A percentile compares a stretch with the other conserved stretches of the same genome.
These are phyloP conservation scores for Priceomyces medius DNA, from an alignment of 805 yeast genomes.

Conservation along the genomic window DNA sequence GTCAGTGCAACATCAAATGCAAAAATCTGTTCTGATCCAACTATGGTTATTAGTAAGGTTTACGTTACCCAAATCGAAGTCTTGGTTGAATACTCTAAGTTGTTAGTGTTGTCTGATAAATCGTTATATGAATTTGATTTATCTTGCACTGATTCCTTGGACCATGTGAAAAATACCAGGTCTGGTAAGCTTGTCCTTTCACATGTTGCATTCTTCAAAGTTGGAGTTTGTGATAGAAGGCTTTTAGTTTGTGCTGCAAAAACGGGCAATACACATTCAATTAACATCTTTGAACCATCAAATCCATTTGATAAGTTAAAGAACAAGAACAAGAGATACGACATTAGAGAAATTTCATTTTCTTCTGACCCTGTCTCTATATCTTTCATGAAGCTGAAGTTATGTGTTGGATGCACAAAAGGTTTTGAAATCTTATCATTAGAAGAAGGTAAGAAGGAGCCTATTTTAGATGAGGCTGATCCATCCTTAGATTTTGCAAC, in stretches of 20 bases:
- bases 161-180: constrained; percentile 52
- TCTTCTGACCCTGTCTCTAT: constrained; percentile 89
- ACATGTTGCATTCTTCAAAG: constrained; percentile 89
- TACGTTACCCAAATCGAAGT: constrained; percentile 89
- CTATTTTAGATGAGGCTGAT: constrained; percentile 95
- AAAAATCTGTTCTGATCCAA: constrained; percentile 65
- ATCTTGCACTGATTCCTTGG: constrained; percentile 48
- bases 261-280: constrained; percentile 72
- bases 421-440: constrained; percentile 94
- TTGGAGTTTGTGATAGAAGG: constrained; percentile 88
- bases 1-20: constrained; percentile 49
- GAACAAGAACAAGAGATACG: constrained; percentile 63
- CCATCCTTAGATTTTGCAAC: constrained; percentile 94
- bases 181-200: constrained; percentile 75
- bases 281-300: constrained; percentile 84
- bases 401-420: constrained; percentile 93
- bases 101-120: constrained; percentile 80
- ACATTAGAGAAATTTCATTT: constrained; percentile 73
- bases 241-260: constrained; percentile 88
- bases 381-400: constrained; percentile 80
- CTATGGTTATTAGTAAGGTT: constrained; percentile 67
- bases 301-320: constrained; percentile 58
- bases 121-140: constrained; percentile 74
- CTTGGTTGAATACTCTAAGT: constrained; percentile 82
- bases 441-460: constrained; percentile 80